A percentile compares a stretch with the other conserved stretches of the same genome.
These are phyloP conservation scores for Sordariomycetes sp. DNA, from an alignment of 2,329 filamentous ascomycete species.

Conservation along the genomic window DNA sequence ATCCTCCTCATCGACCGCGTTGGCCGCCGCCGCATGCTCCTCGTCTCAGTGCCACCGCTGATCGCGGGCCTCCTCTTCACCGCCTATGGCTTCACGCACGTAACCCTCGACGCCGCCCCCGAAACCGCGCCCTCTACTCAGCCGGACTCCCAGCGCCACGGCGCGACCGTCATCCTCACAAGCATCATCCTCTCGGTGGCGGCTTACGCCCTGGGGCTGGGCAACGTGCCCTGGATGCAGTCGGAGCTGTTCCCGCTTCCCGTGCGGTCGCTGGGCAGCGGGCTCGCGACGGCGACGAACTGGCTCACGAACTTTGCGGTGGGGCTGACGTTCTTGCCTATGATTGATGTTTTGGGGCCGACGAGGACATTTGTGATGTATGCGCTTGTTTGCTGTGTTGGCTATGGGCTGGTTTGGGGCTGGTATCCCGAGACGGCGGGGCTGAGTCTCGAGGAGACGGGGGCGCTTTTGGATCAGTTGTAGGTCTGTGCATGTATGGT, in stretches of 20 bases:
- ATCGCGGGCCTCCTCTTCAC: slow-evolving; percentile 56
- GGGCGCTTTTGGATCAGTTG: slow-evolving; percentile 53
- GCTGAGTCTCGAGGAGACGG: slow-evolving; percentile 68
- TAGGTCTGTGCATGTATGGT: slow-evolving; percentile 44
- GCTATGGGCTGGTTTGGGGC: slow-evolving; percentile 55
- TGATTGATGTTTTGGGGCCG: slow-evolving; percentile 67
- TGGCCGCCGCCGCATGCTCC: slow-evolving; percentile 65
- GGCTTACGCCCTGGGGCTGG: slow-evolving; percentile 74
- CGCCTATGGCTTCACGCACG: slow-evolving; percentile 56
- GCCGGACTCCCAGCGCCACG: slow-evolving; percentile 7
- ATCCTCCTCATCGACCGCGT: slow-evolving; percentile 67
- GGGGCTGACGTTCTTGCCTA: slow-evolving; percentile 73
- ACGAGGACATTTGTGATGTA: slow-evolving; percentile 74
- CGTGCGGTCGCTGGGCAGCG: slow-evolving; percentile 60
- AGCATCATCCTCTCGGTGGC: slow-evolving; percentile 77
- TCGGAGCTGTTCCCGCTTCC: slow-evolving; percentile 76
- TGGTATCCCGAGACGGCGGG: slow-evolving; percentile 85
- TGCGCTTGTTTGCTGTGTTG: slow-evolving; percentile 51
- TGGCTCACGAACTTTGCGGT: slow-evolving; percentile 83
- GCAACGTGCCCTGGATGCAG: slow-evolving; percentile 94
- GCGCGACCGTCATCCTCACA: slow-evolving; percentile 45
- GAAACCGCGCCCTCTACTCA: slow-evolving; percentile 9
- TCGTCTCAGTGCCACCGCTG: slow-evolving; percentile 81
- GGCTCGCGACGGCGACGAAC: slow-evolving; percentile 65
- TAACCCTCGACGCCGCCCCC: slow-evolving; percentile 27